Conservation (phyloP, 495 filamentous ascomycete genomes). For the Talaromyces stipitatus region DNA sequence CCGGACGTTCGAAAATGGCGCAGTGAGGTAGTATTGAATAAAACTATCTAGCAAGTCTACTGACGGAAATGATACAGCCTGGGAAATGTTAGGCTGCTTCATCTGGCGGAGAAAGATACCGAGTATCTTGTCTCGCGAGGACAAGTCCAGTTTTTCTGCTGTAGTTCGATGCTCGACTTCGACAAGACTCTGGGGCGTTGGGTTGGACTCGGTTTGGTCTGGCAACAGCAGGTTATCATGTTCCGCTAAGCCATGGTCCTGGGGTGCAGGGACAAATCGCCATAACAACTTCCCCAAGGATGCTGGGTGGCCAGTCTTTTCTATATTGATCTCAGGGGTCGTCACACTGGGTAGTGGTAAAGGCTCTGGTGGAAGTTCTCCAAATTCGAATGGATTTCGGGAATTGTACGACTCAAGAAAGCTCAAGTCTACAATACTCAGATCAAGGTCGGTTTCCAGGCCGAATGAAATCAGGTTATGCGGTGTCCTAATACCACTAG, state of each 20-base stretch:
- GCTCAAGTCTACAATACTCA: conserved; percentile 54
- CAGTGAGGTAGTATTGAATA: conserved; percentile 52
- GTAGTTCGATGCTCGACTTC: conserved; percentile 16
- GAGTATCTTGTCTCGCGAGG: conserved; percentile 48
- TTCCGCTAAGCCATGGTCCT: conserved; percentile 44
- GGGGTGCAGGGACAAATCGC: conserved; percentile 36
- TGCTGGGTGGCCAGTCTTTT: conserved; percentile 18
- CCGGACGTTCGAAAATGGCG: conserved; percentile 39
- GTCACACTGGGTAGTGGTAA: conserved; percentile 3
- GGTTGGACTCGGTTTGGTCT: conserved; percentile 24
- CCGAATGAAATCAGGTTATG: conserved; percentile 16
- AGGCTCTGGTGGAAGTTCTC: conserved; percentile 4
- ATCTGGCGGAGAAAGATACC: conserved; percentile 48
- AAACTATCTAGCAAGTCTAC: conserved; percentile 50
- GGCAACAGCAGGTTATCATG: conserved; percentile 48
- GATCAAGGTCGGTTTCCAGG: conserved; percentile 46
- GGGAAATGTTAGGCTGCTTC: conserved; percentile 32
- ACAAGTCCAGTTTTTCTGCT: conserved; percentile 30
- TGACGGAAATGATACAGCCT: conserved; percentile 53
- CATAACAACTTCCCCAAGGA: conserved; percentile 13
- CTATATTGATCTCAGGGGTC: conserved; percentile 8
- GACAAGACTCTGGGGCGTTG: conserved; percentile 9
- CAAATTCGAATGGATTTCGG: conserved; percentile 26
- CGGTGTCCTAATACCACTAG: conserved; percentile 15
- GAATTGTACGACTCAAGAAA: conserved; percentile 51